Conservation (phyloP, 257 asterid species). For the Primulina tabacum region DNA sequence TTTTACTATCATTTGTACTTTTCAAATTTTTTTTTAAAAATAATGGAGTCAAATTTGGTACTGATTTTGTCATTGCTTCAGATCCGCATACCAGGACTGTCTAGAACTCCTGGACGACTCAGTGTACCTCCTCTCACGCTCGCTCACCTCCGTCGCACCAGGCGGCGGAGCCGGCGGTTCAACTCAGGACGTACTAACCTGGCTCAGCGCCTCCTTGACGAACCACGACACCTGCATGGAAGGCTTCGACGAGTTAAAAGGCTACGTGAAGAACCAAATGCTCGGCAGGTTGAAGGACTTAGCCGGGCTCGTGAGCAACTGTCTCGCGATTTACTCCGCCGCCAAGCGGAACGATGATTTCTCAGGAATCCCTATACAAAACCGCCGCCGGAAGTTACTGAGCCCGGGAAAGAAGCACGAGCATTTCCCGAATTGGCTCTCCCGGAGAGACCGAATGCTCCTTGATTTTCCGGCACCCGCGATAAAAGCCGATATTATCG, state of each 20-base stretch:
- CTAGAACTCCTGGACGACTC: slow-evolving; percentile 81
- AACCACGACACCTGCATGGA: slow-evolving; percentile 93
- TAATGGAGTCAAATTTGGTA: neutral
- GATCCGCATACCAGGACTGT: slow-evolving; percentile 85
- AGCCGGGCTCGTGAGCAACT: slow-evolving; percentile 83
- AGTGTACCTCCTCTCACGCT: slow-evolving; percentile 59
- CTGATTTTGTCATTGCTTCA: neutral
- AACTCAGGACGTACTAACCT: slow-evolving; percentile 73
- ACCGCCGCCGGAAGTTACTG: slow-evolving; percentile 60
- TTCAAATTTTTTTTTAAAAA: too few species aligned
- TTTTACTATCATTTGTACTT: neutral
- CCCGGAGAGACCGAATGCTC: slow-evolving; percentile 59
- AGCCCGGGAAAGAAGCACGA: slow-evolving; percentile 18
- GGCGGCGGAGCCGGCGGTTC: slow-evolving; percentile 35
- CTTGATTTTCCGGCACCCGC: slow-evolving; percentile 46
- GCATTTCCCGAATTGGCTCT: slow-evolving; percentile 73
- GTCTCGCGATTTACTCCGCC: slow-evolving; percentile 77
- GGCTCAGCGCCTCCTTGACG: slow-evolving; percentile 92
- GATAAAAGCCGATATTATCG: slow-evolving; percentile 61
- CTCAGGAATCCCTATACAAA: slow-evolving; percentile 72
- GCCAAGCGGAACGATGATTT: slow-evolving; percentile 52
- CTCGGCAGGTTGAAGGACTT: slow-evolving; percentile 55
- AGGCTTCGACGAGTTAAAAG: slow-evolving; percentile 57
- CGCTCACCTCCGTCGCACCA: slow-evolving; percentile 49
- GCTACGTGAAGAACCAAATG: slow-evolving; percentile 56